phyloP scores from a whole-genome alignment of 169 alveolate genomes.

The Cryptosporidium canis region DNA sequence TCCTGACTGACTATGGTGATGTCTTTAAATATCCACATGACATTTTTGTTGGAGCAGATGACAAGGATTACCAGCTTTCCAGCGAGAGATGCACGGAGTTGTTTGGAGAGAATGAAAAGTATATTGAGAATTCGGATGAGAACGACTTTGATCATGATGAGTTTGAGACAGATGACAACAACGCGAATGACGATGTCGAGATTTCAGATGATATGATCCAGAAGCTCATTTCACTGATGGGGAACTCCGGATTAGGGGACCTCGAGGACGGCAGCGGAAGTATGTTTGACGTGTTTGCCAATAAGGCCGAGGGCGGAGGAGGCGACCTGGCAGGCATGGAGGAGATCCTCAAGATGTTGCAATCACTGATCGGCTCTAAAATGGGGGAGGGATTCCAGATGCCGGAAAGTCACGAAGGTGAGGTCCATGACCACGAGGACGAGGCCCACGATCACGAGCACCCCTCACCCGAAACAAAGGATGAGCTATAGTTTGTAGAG shows the following conservation, averaged over 20 bases:
- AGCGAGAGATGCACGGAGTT: slow-evolving; percentile 16
- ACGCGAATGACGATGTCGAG: slow-evolving; percentile 28
- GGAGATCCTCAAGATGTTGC: slow-evolving; percentile 45
- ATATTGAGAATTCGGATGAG: not conserved
- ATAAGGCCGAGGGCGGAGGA: slow-evolving; percentile 44
- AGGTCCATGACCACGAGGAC: not conserved
- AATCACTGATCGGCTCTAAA: slow-evolving; percentile 30
- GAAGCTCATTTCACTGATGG: slow-evolving; percentile 50
- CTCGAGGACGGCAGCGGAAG: slow-evolving; percentile 31
- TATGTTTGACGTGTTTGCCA: slow-evolving; percentile 58
- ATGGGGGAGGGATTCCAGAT: not conserved
- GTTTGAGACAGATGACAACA: not conserved
- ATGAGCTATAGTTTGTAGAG: slow-evolving; percentile 17
- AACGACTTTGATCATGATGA: not conserved
- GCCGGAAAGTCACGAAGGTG: not conserved
- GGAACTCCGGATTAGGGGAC: slow-evolving; percentile 29
- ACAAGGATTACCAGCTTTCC: slow-evolving; percentile 28
- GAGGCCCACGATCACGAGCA: not conserved
- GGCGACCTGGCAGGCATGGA: slow-evolving; percentile 67
- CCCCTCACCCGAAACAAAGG: not conserved
- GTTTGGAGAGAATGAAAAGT: slow-evolving; percentile 50
- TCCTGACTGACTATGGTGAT: slow-evolving; percentile 56
- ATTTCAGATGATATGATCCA: slow-evolving; percentile 66
- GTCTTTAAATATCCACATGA: slow-evolving; percentile 62
- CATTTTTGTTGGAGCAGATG: slow-evolving; percentile 21